Percentiles rank a stretch among this genome's conserved stretches.
Conservation (phyloP, 495 filamentous ascomycete genomes). For the Pseudomonodictys pantanalensis region DNA sequence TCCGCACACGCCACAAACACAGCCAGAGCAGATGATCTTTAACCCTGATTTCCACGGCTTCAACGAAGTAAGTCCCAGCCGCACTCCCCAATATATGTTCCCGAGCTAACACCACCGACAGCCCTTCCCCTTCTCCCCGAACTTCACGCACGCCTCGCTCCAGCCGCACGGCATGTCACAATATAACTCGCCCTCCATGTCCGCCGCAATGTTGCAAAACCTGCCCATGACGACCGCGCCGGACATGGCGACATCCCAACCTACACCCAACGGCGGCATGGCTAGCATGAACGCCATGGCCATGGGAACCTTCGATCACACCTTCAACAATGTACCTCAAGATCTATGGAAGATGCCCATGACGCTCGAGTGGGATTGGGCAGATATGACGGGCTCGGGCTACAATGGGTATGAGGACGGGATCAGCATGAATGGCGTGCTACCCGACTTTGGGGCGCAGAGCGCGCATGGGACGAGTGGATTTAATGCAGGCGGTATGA, state of each 20-base stretch:
- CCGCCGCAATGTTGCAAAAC: conserved; percentile 19
- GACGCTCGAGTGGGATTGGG: conserved; percentile 98
- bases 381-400: conserved; percentile 63
- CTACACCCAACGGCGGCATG: conserved; percentile 9
- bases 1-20: conserved; percentile 5
- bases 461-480: conserved; percentile 14
- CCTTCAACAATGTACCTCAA: conserved; percentile 75
- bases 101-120: conserved; percentile 5
- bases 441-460: conserved; percentile 23
- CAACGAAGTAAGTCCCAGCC: conserved; percentile 27
- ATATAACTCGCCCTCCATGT: conserved; percentile 25
- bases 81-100: neutral
- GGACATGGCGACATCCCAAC: no score
- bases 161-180: conserved; percentile 16
- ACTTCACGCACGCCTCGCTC: conserved; percentile 34
- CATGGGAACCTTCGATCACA: conserved; percentile 70
- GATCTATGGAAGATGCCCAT: conserved; percentile 96
- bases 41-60: conserved; percentile 25
- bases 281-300: conserved; percentile 13
- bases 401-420: conserved; percentile 36
- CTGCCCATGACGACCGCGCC: conserved; percentile 3
- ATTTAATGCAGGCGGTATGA: conserved; percentile 17
- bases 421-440: conserved; percentile 34
- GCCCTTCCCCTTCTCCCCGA: conserved; percentile 35
- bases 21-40: conserved; percentile 6